Base-by-base conservation (phyloP, 129 eudicot species). In the Kitagawia praeruptora region DNA sequence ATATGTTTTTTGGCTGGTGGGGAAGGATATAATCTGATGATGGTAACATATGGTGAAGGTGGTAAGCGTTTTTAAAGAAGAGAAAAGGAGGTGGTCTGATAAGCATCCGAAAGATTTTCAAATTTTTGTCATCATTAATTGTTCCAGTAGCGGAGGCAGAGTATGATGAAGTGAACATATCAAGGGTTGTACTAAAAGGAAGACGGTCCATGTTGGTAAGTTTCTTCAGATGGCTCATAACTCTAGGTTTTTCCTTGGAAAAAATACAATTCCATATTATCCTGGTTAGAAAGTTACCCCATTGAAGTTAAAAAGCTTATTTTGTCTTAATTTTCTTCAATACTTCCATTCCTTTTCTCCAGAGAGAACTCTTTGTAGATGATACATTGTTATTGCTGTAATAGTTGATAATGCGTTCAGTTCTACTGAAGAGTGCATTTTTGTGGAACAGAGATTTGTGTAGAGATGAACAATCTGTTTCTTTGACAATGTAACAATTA, bases 1-100 rank as follows among this genome's bases (percentile, higher is more conserved):
- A 86, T 58, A 85, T 87, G 84, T 80, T 76, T 78, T 85, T 90
- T 82, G 82, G 82, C 78, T 87, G 82, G 77, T 78, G 86, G 79
- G 67, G 70, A 64, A 77, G 84, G 38, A 40, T 76, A 34, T 76
- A 18, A 76, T 74, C 42, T 74, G 77, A 74, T 44, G 12, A 74
- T 21, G 58, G 70, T 21, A 34, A 6, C 25, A 31, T n/a, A 63
- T 11, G 18, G 38, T 63, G 38, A 23, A 58, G 58, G 39, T 46
- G 70, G 53, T 21, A 44, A 25, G 40, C 9, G 41, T n/a, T 4
- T 48, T 0, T 38, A 21, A 74, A 41, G 23, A 18, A 58, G 54
- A 70, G 27, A 46, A 81, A 37, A 58, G 64, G 10, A 31, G 70
- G 38, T 25, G 16, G 84, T 67, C 70, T 45, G 83, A 84, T 76